Base-by-base conservation (phyloP, 495 filamentous ascomycete species). In the Hypoxylon intermedium region DNA sequence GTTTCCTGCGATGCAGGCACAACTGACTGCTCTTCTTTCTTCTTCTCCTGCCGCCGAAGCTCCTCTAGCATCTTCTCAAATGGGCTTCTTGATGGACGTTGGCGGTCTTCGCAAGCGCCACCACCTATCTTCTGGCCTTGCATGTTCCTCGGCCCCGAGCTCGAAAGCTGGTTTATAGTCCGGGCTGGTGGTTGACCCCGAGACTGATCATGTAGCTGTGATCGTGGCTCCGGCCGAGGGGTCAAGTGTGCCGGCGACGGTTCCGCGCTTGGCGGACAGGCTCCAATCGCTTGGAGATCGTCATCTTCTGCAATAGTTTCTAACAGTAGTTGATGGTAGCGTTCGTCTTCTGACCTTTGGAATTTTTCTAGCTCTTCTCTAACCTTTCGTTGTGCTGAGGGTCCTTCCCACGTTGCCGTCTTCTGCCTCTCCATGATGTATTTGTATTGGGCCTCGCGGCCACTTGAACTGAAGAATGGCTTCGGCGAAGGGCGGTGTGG, bases 1-100 rank as follows among this genome's bases (percentile, higher is more conserved):
- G 75, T 76, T 34, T 76, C 74, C 40, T 79, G 76, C 0, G 76
- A 77, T 2, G 68, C 50, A 9, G 59, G 24, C 37, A 59, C 13
- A 31, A 6, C 52, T 54, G 50, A 33, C 30, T 61, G 16, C 26
- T 26, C 36, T 18, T 41, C 9, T 23, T 54, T 16, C 12, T 53
- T 9, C 16, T 28, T 59, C 41, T 64, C 53, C 18, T 63, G 61
- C 3, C 33, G 47, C n/a, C 60, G 36, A 20, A 70, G 62, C 26
- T 65, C 21, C 16, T 70, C 59, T 11, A 71, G 21, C 62, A 68
- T 61, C 23, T 60, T 28, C 21, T 69, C 49, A 38, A 68, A 71
- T n/a, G 68, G 69, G 31, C 57, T 69, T 18, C 53, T 54, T 2
- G 46, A 49, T 31, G 43, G 45, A n/a, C 42, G 67, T 20, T 31